Evolutionary conservation across 2,329 filamentous ascomycete genomes (phyloP).

Genomic region (Aspergillus unguis): DNA sequence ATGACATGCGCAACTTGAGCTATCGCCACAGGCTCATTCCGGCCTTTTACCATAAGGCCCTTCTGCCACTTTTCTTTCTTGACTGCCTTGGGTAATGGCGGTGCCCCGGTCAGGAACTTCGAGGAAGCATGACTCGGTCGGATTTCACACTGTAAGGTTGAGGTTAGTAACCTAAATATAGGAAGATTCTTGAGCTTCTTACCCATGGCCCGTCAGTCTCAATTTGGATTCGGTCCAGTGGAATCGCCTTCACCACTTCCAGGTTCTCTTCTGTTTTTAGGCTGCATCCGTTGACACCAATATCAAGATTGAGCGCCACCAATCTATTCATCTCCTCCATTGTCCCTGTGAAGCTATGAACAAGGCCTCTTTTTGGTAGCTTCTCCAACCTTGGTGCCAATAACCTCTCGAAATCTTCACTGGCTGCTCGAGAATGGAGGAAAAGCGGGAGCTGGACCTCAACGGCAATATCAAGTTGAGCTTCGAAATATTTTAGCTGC

Average conservation of each 20-base stretch:
- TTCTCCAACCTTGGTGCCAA: slow-evolving; percentile 62
- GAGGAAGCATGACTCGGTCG: slow-evolving; percentile 82
- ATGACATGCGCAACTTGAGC: slow-evolving; percentile 83
- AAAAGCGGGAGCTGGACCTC: slow-evolving; percentile 81
- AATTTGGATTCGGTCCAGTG: slow-evolving; percentile 77
- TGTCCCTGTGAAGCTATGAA: slow-evolving; percentile 93
- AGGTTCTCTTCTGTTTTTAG: slow-evolving; percentile 93
- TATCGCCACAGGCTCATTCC: slow-evolving; percentile 90
- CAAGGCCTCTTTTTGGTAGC: slow-evolving; percentile 73
- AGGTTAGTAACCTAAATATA: slow-evolving; percentile 1
- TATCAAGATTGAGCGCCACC: slow-evolving; percentile 75
- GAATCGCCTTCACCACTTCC: slow-evolving; percentile 74
- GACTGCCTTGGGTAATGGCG: slow-evolving; percentile 72
- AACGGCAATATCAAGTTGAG: slow-evolving; percentile 75
- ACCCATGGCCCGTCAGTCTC: slow-evolving; percentile 94
- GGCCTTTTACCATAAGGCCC: slow-evolving; percentile 86
- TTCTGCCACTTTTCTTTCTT: slow-evolving; percentile 96
- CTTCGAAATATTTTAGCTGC: slow-evolving; percentile 80
- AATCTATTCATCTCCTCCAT: slow-evolving; percentile 78
- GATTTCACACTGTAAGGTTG: slow-evolving; percentile 69
- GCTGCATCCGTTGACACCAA: slow-evolving; percentile 95
- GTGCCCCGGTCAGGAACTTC: slow-evolving; percentile 66
- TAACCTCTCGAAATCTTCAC: slow-evolving; percentile 74
- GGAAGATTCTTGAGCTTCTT: slow-evolving; percentile 14
- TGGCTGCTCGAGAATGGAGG: slow-evolving; percentile 84